Percentiles rank a stretch among this genome's conserved stretches.
Conservation (phyloP, 345 rosid genomes). For the Orychophragmus violaceus region DNA sequence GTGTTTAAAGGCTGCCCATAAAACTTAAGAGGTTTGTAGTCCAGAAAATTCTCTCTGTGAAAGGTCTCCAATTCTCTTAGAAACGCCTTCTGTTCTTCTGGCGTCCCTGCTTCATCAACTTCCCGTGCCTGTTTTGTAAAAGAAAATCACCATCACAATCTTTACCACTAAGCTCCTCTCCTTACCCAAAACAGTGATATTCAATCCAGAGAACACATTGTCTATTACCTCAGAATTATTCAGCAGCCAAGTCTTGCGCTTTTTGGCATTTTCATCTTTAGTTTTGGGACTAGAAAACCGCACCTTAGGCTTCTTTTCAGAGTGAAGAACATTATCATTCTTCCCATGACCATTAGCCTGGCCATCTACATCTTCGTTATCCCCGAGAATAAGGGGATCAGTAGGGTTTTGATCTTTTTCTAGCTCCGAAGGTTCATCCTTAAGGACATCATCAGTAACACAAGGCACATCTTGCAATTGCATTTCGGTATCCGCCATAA, state of each 20-base stretch:
- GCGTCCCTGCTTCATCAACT: slow-evolving; percentile 56
- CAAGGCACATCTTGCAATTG: slow-evolving; percentile 29
- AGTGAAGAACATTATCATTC: slow-evolving; percentile 11
- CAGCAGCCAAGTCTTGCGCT: slow-evolving; percentile 58
- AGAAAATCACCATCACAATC: neutral
- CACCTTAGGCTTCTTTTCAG: slow-evolving; percentile 21
- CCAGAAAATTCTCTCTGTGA: slow-evolving; percentile 48
- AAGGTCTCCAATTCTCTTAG: slow-evolving; percentile 67
- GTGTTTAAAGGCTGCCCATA: slow-evolving; percentile 68
- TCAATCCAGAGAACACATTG: neutral
- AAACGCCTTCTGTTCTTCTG: slow-evolving; percentile 56
- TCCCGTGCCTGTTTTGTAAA: slow-evolving; percentile 54
- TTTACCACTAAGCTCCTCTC: slow-evolving; percentile 8
- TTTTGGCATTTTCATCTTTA: slow-evolving; percentile 30
- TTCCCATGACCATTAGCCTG: slow-evolving; percentile 8
- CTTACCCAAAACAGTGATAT: neutral
- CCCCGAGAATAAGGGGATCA: slow-evolving; percentile 18
- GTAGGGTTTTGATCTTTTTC: slow-evolving; percentile 9
- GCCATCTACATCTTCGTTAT: slow-evolving; percentile 4
- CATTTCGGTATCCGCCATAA: slow-evolving; percentile 53
- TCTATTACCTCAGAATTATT: slow-evolving; percentile 47
- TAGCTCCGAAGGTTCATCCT: slow-evolving; percentile 19
- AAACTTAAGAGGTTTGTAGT: slow-evolving; percentile 73
- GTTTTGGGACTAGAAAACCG: slow-evolving; percentile 25
- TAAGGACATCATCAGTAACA: slow-evolving; percentile 17